phyloP scores from a whole-genome alignment of 1,139 yeast species.

The Arxiozyma heterogenica region DNA sequence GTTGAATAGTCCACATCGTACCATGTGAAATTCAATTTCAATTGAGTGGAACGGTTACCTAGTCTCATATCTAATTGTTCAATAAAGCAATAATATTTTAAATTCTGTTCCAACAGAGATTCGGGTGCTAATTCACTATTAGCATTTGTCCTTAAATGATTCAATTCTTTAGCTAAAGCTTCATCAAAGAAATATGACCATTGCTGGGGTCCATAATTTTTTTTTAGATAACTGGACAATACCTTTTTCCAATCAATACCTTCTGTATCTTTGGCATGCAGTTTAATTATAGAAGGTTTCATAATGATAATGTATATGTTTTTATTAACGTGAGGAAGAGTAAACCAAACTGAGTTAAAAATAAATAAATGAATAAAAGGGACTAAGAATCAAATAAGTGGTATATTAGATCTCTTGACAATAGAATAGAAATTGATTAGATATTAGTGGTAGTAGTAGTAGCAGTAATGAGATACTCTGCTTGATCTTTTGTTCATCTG shows the following conservation, averaged over 20 bases:
- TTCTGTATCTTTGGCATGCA: slow-evolving; percentile 28
- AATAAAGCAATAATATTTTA: slow-evolving; percentile 70
- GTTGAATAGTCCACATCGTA: slow-evolving; percentile 48
- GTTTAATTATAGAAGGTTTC: slow-evolving; percentile 22
- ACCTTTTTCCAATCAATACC: slow-evolving; percentile 26
- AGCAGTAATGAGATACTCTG: no score
- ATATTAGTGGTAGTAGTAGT: no score
- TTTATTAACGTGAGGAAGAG: neutral
- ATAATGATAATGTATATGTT: slow-evolving; percentile 7
- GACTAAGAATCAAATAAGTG: no score
- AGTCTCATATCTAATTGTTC: slow-evolving; percentile 72
- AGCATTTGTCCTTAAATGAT: slow-evolving; percentile 30
- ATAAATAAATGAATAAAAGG: no score
- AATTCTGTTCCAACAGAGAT: slow-evolving; percentile 41
- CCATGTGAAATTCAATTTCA: slow-evolving; percentile 68
- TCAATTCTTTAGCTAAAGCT: slow-evolving; percentile 19
- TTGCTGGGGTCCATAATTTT: slow-evolving; percentile 26
- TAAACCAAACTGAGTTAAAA: no score
- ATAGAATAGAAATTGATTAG: no score
- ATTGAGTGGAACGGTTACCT: slow-evolving; percentile 52
- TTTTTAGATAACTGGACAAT: slow-evolving; percentile 23
- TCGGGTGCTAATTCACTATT: slow-evolving; percentile 44
- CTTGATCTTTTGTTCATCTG: no score
- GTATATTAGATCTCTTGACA: no score
- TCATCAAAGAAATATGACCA: slow-evolving; percentile 28